phyloP scores from a whole-genome alignment of 2,329 filamentous ascomycete species.

The Parastagonospora nodorum region DNA sequence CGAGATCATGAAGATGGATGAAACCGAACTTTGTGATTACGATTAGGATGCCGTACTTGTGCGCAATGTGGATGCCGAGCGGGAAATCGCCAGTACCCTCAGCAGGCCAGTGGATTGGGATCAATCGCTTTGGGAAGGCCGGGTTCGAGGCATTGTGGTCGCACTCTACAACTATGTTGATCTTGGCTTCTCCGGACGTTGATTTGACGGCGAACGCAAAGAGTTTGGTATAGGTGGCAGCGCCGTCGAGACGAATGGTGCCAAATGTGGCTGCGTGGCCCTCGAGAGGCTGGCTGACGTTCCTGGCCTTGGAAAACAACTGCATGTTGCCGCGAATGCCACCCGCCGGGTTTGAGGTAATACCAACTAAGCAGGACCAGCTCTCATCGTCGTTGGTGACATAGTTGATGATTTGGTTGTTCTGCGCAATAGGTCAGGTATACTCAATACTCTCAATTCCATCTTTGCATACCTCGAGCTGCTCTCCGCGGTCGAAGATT shows the following conservation, averaged over 20 bases:
- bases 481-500: slow-evolving; percentile 91
- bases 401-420: slow-evolving; percentile 99
- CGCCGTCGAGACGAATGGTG: slow-evolving; percentile 84
- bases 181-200: slow-evolving; percentile 80
- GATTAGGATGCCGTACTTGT: slow-evolving; percentile 96
- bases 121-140: slow-evolving; percentile 89
- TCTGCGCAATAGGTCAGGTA: slow-evolving; percentile 55
- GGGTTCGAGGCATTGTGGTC: slow-evolving; percentile 91
- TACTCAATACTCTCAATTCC: background rate
- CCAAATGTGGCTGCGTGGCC: slow-evolving; percentile 96
- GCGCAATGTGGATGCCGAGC: slow-evolving; percentile 94
- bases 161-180: slow-evolving; percentile 97
- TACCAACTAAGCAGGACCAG: slow-evolving; percentile 98
- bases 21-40: slow-evolving; percentile 99
- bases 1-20: slow-evolving; percentile 97
- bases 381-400: slow-evolving; percentile 93
- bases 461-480: slow-evolving; percentile 71
- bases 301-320: slow-evolving; percentile 92
- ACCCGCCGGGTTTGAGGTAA: slow-evolving; percentile 89
- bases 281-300: slow-evolving; percentile 97
- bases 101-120: slow-evolving; percentile 96
- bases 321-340: slow-evolving; percentile 97
- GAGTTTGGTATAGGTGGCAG: slow-evolving; percentile 87
- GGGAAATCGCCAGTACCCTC: slow-evolving; percentile 98
- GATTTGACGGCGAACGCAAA: slow-evolving; percentile 96